These are phyloP conservation scores for Typha latifolia DNA, from an alignment of 176 grass and related monocot species.

Conservation along the genomic window DNA sequence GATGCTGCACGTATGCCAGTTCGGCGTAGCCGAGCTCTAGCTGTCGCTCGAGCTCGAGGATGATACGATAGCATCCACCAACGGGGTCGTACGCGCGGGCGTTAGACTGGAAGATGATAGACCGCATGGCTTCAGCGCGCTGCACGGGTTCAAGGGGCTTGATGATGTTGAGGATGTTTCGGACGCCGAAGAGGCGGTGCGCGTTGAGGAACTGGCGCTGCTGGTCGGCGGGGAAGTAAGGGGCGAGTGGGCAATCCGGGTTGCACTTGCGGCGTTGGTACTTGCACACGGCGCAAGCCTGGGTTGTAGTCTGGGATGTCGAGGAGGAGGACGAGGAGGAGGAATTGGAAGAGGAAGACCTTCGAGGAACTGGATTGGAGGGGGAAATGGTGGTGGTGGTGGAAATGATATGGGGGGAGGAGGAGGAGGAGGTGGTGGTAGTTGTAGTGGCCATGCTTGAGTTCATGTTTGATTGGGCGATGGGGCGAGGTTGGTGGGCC, in stretches of 20 bases:
- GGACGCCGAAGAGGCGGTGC: constrained; percentile 54
- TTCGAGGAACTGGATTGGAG: neutral
- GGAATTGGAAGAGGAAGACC: neutral
- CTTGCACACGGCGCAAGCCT: constrained; percentile 62
- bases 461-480: neutral
- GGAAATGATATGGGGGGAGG: neutral
- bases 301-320: constrained; percentile 10
- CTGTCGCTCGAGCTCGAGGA: neutral
- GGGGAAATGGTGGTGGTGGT: constrained; percentile 15
- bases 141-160: neutral
- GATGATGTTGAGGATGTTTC: constrained; percentile 42
- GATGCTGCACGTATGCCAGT: neutral
- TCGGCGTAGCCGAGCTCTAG: neutral
- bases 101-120: constrained; percentile 43
- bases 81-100: constrained; percentile 34
- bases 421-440: neutral
- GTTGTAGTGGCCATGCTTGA: neutral
- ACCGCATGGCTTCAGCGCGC: constrained; percentile 30
- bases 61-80: constrained; percentile 19
- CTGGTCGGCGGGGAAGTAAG: constrained; percentile 59
- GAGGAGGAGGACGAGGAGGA: constrained; percentile 2
- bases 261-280: constrained; percentile 61
- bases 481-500: neutral
- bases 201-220: constrained; percentile 45
- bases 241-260: constrained; percentile 38